phyloP scores from a whole-genome alignment of 176 grass and related monocot genomes.

The Carex pumila region DNA sequence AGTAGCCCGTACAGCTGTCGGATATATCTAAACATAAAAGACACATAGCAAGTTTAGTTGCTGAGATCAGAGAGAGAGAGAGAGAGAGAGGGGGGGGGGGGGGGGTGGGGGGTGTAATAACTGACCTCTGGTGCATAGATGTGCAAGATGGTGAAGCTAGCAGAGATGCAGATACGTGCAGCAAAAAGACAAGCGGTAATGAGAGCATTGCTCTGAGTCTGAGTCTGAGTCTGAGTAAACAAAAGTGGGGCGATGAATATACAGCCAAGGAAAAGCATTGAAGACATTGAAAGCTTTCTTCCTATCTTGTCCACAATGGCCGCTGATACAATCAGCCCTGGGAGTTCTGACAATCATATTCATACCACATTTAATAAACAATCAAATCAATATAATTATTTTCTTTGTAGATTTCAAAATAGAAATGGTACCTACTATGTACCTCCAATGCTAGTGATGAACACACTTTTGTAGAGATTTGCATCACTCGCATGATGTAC shows the following conservation, averaged over 20 bases:
- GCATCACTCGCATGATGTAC: constrained; percentile 28
- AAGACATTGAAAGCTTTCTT: constrained; percentile 73
- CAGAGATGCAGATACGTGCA: constrained; percentile 59
- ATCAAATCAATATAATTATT: no score
- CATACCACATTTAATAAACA: no score
- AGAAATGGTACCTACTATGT: constrained; percentile 49
- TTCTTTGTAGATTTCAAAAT: neutral
- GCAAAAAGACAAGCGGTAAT: constrained; percentile 61
- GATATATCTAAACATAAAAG: constrained; percentile 56
- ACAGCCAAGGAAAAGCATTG: constrained; percentile 61
- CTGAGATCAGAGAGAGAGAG: neutral
- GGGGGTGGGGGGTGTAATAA: no score
- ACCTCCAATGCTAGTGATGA: constrained; percentile 87
- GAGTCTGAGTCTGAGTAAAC: constrained; percentile 15
- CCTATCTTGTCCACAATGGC: constrained; percentile 84
- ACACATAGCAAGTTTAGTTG: neutral
- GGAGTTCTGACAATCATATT: constrained; percentile 13
- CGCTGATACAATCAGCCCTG: constrained; percentile 70
- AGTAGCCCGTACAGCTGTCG: constrained; percentile 72
- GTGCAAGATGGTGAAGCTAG: constrained; percentile 71
- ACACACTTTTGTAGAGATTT: constrained; percentile 76
- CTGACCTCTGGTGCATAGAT: constrained; percentile 88
- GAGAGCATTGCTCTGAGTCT: constrained; percentile 32
- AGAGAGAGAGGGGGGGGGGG: neutral
- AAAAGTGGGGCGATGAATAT: constrained; percentile 70